These are phyloP conservation scores for Filobasidium uniguttulatum DNA, from an alignment of 1,284 basidiomycete species.

Conservation along the genomic window DNA sequence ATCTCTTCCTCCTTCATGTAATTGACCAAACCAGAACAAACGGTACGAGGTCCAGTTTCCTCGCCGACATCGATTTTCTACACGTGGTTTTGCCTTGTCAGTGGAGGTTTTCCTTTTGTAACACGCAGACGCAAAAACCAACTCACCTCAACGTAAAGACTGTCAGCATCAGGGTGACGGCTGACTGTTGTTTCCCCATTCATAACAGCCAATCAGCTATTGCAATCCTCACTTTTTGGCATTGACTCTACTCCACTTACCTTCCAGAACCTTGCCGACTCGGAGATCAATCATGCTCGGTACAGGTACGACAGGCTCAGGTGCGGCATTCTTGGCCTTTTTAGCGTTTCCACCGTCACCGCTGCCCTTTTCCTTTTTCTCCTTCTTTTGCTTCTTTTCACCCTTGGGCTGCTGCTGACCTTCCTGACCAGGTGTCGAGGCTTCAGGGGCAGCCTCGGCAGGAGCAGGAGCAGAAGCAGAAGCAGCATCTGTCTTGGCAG, in stretches of 20 bases:
- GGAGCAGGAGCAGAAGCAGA: conserved; percentile 15
- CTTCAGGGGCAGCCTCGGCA: conserved; percentile 18
- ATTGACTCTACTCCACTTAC: conserved; percentile 39
- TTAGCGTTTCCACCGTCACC: conserved; percentile 41
- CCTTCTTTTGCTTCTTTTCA: conserved; percentile 19
- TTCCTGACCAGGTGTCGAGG: conserved; percentile 16
- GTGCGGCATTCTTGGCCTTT: conserved; percentile 22
- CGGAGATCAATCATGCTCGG: conserved; percentile 91
- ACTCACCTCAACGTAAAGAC: conserved; percentile 70
- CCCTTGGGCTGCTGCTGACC: conserved; percentile 12
- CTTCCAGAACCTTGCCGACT: conserved; percentile 77
- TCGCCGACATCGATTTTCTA: conserved; percentile 91
- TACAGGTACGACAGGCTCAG: conserved; percentile 57
- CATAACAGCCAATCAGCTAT: conserved; percentile 10
- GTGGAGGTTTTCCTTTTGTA: neutral
- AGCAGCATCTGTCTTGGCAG: conserved; percentile 17
- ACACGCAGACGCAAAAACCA: neutral
- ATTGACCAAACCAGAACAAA: conserved; percentile 86
- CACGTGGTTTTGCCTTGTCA: conserved; percentile 2
- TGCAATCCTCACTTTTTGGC: neutral
- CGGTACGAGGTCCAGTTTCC: conserved; percentile 78
- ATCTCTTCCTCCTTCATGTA: conserved; percentile 90
- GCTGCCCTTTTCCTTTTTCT: conserved; percentile 28
- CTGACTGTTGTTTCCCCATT: conserved; percentile 46
- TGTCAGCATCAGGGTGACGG: conserved; percentile 88